phyloP scores from a whole-genome alignment of 768 basidiomycete species.

The Mrakia frigida region DNA sequence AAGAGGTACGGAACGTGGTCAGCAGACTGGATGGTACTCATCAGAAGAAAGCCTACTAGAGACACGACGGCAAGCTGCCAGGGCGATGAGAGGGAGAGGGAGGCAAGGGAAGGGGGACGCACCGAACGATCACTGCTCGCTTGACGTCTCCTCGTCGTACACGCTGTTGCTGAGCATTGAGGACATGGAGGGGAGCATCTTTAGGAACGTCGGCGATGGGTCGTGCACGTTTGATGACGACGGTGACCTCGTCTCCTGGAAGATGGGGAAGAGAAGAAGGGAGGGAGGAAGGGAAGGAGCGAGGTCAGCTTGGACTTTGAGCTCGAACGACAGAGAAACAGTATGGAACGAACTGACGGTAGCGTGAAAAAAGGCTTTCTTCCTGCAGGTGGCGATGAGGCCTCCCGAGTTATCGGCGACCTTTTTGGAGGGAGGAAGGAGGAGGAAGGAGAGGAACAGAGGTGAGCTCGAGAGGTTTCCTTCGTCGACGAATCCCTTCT shows the following conservation, averaged over 20 bases:
- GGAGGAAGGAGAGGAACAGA: neutral
- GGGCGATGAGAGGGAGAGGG: too few relatives aligned
- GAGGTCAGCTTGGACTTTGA: neutral
- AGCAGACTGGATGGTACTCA: too few relatives aligned
- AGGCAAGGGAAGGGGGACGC: neutral
- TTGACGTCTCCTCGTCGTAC: slow-evolving; percentile 31
- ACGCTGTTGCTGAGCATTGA: slow-evolving; percentile 13
- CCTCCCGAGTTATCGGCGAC: slow-evolving; percentile 32
- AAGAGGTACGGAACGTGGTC: too few relatives aligned
- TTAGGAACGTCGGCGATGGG: slow-evolving; percentile 16
- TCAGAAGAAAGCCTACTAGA: too few relatives aligned
- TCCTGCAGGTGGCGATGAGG: slow-evolving; percentile 18
- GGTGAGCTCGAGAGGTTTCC: neutral
- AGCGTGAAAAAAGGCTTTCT: neutral
- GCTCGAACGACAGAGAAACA: neutral
- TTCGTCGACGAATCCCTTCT: neutral
- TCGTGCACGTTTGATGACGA: slow-evolving; percentile 28
- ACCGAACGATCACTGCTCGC: slow-evolving; percentile 30
- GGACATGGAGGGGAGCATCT: slow-evolving; percentile 25
- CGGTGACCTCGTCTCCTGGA: slow-evolving; percentile 30
- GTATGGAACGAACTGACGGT: slow-evolving; percentile 12
- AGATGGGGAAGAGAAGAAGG: neutral
- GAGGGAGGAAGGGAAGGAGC: neutral
- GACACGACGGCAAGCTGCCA: too few relatives aligned
- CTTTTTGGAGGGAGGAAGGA: neutral